A percentile compares a stretch with the other conserved stretches of the same genome.
Evolutionary conservation across 441 rosid species (phyloP).

Genomic region (Mallotus japonicus): DNA sequence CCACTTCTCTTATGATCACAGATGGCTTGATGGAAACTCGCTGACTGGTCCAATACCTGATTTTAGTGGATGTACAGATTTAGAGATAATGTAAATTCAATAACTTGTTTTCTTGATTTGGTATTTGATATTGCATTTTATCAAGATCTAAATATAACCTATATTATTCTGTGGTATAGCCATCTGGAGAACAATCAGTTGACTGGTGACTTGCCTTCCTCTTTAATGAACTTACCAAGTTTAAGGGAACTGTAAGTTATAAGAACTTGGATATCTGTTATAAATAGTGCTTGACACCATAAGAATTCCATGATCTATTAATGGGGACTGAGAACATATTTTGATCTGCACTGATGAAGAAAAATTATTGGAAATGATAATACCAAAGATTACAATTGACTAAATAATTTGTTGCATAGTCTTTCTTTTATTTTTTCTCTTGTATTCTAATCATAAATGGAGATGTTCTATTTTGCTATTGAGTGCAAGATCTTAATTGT

Average conservation of each 20-base stretch:
- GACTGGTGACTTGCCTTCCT: conserved; percentile 76
- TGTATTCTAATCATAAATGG: background rate
- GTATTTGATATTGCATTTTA: conserved; percentile 8
- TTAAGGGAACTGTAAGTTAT: conserved; percentile 90
- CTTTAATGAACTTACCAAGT: conserved; percentile 63
- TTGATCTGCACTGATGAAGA: background rate
- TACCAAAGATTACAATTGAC: background rate
- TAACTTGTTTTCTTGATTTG: conserved; percentile 20
- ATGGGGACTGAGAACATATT: background rate
- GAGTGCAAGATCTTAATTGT: background rate
- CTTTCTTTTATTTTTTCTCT: background rate
- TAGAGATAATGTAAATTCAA: conserved; percentile 68
- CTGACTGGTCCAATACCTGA: conserved; percentile 86
- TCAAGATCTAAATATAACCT: conserved; percentile 25
- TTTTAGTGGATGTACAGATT: conserved; percentile 60
- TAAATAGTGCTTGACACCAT: background rate
- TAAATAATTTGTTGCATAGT: background rate
- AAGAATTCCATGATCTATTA: conserved; percentile 1
- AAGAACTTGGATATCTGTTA: conserved; percentile 20
- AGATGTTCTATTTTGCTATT: background rate
- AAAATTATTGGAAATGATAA: conserved; percentile 3
- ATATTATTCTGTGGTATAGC: conserved; percentile 42
- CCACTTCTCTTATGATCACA: conserved; percentile 34
- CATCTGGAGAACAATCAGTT: conserved; percentile 91
- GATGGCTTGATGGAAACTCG: conserved; percentile 90